These are phyloP conservation scores for Saturnispora besseyi DNA, from an alignment of 805 yeast species.

Conservation along the genomic window DNA sequence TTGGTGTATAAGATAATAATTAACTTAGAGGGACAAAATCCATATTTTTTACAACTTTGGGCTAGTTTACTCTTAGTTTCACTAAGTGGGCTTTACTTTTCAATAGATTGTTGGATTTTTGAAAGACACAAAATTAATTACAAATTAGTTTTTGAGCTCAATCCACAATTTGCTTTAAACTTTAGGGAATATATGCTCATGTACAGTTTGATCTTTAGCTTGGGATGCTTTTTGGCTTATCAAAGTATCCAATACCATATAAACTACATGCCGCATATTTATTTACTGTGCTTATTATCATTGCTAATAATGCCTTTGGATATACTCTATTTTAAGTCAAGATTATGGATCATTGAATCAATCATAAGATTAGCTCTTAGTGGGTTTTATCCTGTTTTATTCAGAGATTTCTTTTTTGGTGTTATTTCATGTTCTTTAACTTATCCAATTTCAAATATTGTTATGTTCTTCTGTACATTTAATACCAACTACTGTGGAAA, in stretches of 20 bases:
- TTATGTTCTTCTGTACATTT: slow-evolving; percentile 78
- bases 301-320: slow-evolving; percentile 56
- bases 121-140: slow-evolving; percentile 70
- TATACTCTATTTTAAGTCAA: slow-evolving; percentile 44
- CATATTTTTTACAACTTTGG: slow-evolving; percentile 75
- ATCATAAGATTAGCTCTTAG: slow-evolving; percentile 65
- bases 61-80: slow-evolving; percentile 72
- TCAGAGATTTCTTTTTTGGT: slow-evolving; percentile 87
- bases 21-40: slow-evolving; percentile 31
- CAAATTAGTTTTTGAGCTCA: slow-evolving; percentile 83
- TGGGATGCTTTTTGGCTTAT: slow-evolving; percentile 57
- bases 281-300: slow-evolving; percentile 41
- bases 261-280: slow-evolving; percentile 76
- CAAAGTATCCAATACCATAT: slow-evolving; percentile 62
- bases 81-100: slow-evolving; percentile 54
- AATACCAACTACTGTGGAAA: slow-evolving; percentile 43
- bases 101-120: slow-evolving; percentile 67
- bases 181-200: slow-evolving; percentile 55
- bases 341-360: slow-evolving; percentile 70
- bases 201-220: slow-evolving; percentile 48
- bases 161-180: slow-evolving; percentile 56
- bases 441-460: slow-evolving; percentile 75
- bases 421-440: slow-evolving; percentile 85
- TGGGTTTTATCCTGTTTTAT: slow-evolving; percentile 91
- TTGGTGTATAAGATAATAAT: slow-evolving; percentile 43